phyloP scores from a whole-genome alignment of 306 rosid species.

The Vigna nakashimae region DNA sequence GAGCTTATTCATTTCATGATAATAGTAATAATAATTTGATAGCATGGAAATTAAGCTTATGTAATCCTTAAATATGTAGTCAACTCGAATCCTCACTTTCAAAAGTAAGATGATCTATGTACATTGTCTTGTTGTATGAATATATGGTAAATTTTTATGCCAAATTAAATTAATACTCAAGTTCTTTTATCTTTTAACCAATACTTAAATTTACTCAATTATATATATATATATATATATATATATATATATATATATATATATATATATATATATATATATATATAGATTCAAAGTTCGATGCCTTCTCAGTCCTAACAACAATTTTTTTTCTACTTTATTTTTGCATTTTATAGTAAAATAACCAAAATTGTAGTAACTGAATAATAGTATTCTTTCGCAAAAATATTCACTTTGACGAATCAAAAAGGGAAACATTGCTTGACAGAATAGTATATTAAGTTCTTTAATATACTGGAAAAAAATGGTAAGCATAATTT shows the following conservation, averaged over 20 bases:
- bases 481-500: background rate
- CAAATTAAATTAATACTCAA: background rate
- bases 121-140: background rate
- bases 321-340: background rate
- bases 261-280: background rate
- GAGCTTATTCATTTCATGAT: background rate
- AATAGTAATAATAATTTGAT: too few species aligned
- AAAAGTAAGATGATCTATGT: background rate
- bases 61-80: background rate
- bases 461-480: constrained; percentile 15
- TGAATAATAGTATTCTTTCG: constrained; percentile 40
- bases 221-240: background rate
- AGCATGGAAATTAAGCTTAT: background rate
- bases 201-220: background rate
- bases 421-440: background rate
- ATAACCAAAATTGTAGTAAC: background rate
- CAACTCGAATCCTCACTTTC: background rate
- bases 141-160: background rate
- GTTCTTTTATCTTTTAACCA: background rate
- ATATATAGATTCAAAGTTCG: background rate
- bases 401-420: background rate
- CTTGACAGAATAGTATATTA: background rate
- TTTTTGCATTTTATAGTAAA: constrained; percentile 3
- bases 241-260: too few species aligned
- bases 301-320: background rate